These are phyloP conservation scores for Ascomycota sp. DNA, from an alignment of 2,329 filamentous ascomycete genomes.

Conservation along the genomic window DNA sequence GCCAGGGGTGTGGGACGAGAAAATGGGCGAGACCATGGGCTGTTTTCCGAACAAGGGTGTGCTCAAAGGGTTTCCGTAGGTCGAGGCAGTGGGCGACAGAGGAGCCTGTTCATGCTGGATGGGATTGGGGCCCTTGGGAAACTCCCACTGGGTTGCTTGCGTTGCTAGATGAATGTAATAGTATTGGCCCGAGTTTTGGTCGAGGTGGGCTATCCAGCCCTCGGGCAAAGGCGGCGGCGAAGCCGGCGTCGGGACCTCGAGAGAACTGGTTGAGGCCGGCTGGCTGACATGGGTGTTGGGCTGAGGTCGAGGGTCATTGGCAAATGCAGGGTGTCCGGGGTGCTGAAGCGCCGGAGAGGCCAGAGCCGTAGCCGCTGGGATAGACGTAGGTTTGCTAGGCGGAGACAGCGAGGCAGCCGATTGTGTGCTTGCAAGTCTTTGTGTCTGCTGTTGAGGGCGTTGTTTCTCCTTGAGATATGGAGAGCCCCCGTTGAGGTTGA, in stretches of 20 bases:
- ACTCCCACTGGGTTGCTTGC: conserved; percentile 96
- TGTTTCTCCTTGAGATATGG: conserved; percentile 65
- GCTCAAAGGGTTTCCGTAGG: conserved; percentile 49
- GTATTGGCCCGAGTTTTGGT: conserved; percentile 89
- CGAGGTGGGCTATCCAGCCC: conserved; percentile 92
- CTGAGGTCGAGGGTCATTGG: conserved; percentile 48
- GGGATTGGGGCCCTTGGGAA: conserved; percentile 84
- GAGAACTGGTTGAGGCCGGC: conserved; percentile 17
- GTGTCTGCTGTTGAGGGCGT: conserved; percentile 17
- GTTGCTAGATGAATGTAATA: conserved; percentile 95
- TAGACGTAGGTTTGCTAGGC: conserved; percentile 9
- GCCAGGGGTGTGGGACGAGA: conserved; percentile 59
- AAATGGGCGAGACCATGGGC: conserved; percentile 52
- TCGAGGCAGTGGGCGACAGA: conserved; percentile 58
- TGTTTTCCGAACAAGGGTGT: conserved; percentile 41
- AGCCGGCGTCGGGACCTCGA: conserved; percentile 34
- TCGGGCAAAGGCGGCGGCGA: conserved; percentile 87
- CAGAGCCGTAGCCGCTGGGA: conserved; percentile 9
- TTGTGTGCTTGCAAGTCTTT: conserved; percentile 3
- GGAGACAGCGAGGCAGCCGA: conserved; percentile 9
- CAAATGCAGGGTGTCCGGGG: conserved; percentile 67
- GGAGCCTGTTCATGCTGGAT: conserved; percentile 63
- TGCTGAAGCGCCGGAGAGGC: conserved; percentile 29
- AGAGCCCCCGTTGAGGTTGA: conserved; percentile 30
- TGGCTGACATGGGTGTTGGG: conserved; percentile 26